phyloP scores from a whole-genome alignment of 2,329 filamentous ascomycete species.

The Colletotrichum sansevieriae region DNA sequence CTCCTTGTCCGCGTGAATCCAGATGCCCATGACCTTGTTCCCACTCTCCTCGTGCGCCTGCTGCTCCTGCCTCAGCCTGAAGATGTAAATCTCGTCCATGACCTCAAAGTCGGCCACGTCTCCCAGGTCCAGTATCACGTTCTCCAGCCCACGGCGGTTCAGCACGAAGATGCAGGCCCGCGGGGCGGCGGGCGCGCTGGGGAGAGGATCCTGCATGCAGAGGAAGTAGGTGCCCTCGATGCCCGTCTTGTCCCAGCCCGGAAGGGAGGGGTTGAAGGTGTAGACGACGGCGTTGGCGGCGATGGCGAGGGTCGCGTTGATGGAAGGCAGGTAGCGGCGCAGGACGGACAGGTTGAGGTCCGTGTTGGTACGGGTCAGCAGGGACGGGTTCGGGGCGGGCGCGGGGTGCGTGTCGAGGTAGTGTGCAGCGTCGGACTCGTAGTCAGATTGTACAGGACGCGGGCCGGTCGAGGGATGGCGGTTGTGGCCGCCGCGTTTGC shows the following conservation, averaged over 20 bases:
- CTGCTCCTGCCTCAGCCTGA: constrained; percentile 55
- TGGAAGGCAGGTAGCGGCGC: constrained; percentile 81
- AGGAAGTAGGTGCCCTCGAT: constrained; percentile 93
- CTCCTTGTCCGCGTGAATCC: constrained; percentile 65
- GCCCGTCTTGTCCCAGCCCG: constrained; percentile 86
- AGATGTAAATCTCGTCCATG: constrained; percentile 66
- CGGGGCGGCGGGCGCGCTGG: constrained; percentile 51
- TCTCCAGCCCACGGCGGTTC: constrained; percentile 78
- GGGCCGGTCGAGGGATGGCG: constrained; percentile 56
- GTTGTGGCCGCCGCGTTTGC: constrained; percentile 53
- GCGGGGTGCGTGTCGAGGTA: constrained; percentile 58
- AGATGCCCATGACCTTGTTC: constrained; percentile 64
- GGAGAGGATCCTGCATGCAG: constrained; percentile 71
- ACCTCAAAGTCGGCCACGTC: constrained; percentile 74
- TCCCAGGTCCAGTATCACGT: constrained; percentile 76
- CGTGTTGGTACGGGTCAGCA: constrained; percentile 78
- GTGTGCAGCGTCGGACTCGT: constrained; percentile 73
- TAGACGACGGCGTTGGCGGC: constrained; percentile 91
- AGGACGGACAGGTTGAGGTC: constrained; percentile 91
- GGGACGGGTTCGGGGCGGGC: constrained; percentile 60
- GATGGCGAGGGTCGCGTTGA: constrained; percentile 81
- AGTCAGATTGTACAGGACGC: constrained; percentile 62
- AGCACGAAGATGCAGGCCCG: constrained; percentile 76
- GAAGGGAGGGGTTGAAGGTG: constrained; percentile 74
- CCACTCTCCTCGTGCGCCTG: constrained; percentile 45